phyloP scores from a whole-genome alignment of 2,329 filamentous ascomycete species.

The Fusarium brachygibbosum region DNA sequence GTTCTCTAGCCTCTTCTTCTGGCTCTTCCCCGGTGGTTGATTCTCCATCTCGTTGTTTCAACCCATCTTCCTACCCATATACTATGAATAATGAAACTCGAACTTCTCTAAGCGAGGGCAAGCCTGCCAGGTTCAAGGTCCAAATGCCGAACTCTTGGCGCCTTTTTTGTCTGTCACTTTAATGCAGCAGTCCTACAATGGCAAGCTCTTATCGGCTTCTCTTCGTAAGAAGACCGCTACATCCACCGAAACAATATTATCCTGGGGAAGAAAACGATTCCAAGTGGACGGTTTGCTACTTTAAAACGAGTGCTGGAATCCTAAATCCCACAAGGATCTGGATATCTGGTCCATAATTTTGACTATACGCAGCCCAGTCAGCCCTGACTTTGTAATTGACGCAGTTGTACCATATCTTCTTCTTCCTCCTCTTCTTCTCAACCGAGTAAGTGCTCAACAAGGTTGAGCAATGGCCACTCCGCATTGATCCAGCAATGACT shows the following conservation, averaged over 20 bases:
- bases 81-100: conserved; percentile 35
- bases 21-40: conserved; percentile 24
- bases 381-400: not conserved
- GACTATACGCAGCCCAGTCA: not conserved
- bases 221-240: conserved; percentile 15
- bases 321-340: not conserved
- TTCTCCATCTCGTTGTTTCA: conserved; percentile 39
- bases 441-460: not conserved
- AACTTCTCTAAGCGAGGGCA: conserved; percentile 37
- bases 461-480: not conserved
- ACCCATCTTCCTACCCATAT: conserved; percentile 13
- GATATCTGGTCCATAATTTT: not conserved
- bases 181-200: conserved; percentile 1
- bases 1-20: conserved; percentile 3
- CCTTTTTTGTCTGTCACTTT: not conserved
- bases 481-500: not conserved
- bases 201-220: not conserved
- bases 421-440: too few species aligned
- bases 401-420: not conserved
- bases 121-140: conserved; percentile 13
- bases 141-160: conserved; percentile 31
- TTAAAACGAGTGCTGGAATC: conserved; percentile 2
- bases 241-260: conserved; percentile 7
- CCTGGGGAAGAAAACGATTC: conserved; percentile 5
- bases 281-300: conserved; percentile 8